Evolutionary conservation across 2,329 filamentous ascomycete species (phyloP).

Genomic region (Nothophoma quercina): DNA sequence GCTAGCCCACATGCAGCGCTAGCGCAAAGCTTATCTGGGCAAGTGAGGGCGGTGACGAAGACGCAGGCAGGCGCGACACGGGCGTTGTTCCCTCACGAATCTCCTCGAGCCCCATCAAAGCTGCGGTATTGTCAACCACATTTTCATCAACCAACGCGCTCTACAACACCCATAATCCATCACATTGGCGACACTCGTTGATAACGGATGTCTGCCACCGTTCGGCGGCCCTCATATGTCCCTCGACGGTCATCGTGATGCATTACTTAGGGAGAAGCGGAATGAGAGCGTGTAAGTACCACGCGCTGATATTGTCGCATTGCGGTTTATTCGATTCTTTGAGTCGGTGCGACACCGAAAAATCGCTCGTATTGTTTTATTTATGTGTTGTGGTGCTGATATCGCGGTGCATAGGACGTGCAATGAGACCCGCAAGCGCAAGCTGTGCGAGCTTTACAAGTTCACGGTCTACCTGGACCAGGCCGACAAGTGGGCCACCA

Average conservation of each 20-base stretch:
- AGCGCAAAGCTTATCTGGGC: conserved; percentile 38
- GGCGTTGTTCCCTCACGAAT: conserved; percentile 37
- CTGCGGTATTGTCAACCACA: conserved; percentile 39
- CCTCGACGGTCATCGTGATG: conserved; percentile 55
- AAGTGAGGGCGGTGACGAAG: conserved; percentile 23
- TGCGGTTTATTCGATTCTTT: conserved; percentile 34
- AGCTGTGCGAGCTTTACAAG: conserved; percentile 86
- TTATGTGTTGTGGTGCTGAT: conserved; percentile 48
- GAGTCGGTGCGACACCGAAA: conserved; percentile 48
- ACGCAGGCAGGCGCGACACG: conserved; percentile 8
- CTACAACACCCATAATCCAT: conserved; percentile 43
- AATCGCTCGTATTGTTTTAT: conserved; percentile 52
- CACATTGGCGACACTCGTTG: conserved; percentile 52
- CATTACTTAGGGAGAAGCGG: conserved; percentile 49
- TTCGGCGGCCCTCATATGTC: conserved; percentile 56
- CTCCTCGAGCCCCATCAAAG: conserved; percentile 36
- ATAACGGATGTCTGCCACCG: conserved; percentile 58
- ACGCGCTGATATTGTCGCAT: conserved; percentile 40
- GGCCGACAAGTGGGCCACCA: conserved; percentile 60
- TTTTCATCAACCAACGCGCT: conserved; percentile 46
- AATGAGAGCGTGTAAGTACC: conserved; percentile 55
- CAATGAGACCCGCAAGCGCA: conserved; percentile 86
- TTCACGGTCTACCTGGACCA: conserved; percentile 65
- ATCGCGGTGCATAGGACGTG: conserved; percentile 49
- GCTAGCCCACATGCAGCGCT: conserved; percentile 28